Percentiles rank a stretch among this genome's conserved stretches.
Conservation (phyloP, 805 yeast genomes). For the Saturnispora galanensis region DNA sequence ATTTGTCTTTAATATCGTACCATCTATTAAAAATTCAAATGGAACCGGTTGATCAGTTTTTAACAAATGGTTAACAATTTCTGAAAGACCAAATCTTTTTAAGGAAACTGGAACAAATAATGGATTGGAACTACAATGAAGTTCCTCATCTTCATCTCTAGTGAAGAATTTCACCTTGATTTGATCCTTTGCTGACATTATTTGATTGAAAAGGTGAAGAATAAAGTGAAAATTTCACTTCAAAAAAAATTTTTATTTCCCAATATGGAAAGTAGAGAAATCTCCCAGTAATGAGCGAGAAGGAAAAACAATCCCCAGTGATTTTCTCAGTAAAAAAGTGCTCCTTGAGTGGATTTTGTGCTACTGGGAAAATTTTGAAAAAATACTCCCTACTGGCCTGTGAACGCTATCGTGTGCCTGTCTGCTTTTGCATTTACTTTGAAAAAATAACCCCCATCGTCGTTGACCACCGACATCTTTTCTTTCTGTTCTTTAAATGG, state of each 20-base stretch:
- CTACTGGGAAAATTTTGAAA: too few relatives aligned
- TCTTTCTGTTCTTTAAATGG: constrained; percentile 8
- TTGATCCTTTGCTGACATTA: constrained; percentile 30
- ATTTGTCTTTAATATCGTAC: constrained; percentile 67
- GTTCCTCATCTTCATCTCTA: constrained; percentile 64
- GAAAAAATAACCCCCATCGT: too few relatives aligned
- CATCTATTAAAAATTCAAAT: constrained; percentile 86
- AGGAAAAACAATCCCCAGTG: background rate
- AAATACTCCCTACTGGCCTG: too few relatives aligned
- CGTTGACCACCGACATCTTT: background rate
- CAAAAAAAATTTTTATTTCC: background rate
- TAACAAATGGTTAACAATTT: constrained; percentile 85
- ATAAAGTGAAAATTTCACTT: background rate
- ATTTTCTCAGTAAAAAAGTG: too few relatives aligned
- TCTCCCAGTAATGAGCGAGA: background rate
- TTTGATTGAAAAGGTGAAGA: background rate
- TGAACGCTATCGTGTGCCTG: too few relatives aligned
- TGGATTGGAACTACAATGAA: constrained; percentile 73
- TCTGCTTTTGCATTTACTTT: too few relatives aligned
- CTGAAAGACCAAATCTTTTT: constrained; percentile 87
- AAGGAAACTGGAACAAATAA: constrained; percentile 78
- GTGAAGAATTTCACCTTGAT: constrained; percentile 78
- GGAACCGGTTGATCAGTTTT: constrained; percentile 61
- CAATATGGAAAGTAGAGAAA: too few relatives aligned
- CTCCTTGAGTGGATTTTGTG: too few relatives aligned